These are phyloP conservation scores for Olyra latifolia DNA, from an alignment of 176 grass and related monocot species.

Conservation along the genomic window DNA sequence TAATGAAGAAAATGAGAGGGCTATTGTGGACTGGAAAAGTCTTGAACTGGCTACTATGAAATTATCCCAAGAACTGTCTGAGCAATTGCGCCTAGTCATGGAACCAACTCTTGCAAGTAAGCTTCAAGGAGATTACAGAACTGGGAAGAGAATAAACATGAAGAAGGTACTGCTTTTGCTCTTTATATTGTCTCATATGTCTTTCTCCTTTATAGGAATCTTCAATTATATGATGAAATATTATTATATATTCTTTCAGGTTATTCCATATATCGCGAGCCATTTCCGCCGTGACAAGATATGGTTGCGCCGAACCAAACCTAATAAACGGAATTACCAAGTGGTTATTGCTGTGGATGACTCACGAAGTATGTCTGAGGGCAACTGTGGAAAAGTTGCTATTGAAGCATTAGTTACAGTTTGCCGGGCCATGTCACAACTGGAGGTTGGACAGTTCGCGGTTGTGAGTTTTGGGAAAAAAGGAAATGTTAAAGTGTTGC, in stretches of 20 bases:
- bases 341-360: slow-evolving; percentile 90
- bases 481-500: slow-evolving; percentile 74
- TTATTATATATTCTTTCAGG: slow-evolving; percentile 51
- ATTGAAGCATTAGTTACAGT: slow-evolving; percentile 88
- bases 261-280: slow-evolving; percentile 96
- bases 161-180: slow-evolving; percentile 75
- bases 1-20: slow-evolving; percentile 36
- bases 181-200: neutral
- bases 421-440: slow-evolving; percentile 90
- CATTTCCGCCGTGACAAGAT: slow-evolving; percentile 91
- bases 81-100: slow-evolving; percentile 95
- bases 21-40: slow-evolving; percentile 78
- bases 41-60: slow-evolving; percentile 66
- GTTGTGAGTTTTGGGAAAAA: slow-evolving; percentile 88
- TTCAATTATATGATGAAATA: slow-evolving; percentile 11
- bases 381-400: slow-evolving; percentile 79
- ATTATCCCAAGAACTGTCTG: slow-evolving; percentile 88
- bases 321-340: slow-evolving; percentile 96
- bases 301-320: slow-evolving; percentile 89
- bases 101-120: slow-evolving; percentile 98
- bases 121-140: slow-evolving; percentile 98
- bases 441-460: slow-evolving; percentile 93
- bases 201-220: neutral
- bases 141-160: slow-evolving; percentile 99
- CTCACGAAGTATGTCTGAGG: slow-evolving; percentile 91